phyloP scores from a whole-genome alignment of 2,329 filamentous ascomycete genomes.

The Fusarium chlamydosporum region DNA sequence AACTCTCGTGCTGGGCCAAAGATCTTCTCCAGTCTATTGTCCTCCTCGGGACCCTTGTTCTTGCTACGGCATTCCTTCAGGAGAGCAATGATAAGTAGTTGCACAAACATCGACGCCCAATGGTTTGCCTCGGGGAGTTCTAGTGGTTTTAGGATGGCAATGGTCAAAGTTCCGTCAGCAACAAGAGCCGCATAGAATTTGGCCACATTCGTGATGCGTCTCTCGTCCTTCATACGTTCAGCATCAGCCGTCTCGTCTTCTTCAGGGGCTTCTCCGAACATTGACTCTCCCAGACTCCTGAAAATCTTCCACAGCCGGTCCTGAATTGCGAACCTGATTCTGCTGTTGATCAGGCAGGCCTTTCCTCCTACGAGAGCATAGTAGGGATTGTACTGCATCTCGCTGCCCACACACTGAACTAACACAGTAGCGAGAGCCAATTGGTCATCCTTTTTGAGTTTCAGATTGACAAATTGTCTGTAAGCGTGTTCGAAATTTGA shows the following conservation, averaged over 20 bases:
- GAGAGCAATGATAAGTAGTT: constrained; percentile 82
- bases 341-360: constrained; percentile 77
- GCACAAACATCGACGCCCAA: constrained; percentile 83
- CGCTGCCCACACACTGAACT: constrained; percentile 86
- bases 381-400: constrained; percentile 90
- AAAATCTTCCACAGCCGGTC: constrained; percentile 90
- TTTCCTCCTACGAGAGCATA: constrained; percentile 88
- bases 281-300: constrained; percentile 84
- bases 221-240: constrained; percentile 63
- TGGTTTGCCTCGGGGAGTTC: constrained; percentile 83
- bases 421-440: constrained; percentile 89
- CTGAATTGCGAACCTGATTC: constrained; percentile 86
- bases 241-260: constrained; percentile 67
- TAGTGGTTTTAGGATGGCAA: constrained; percentile 74
- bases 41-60: constrained; percentile 63
- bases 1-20: constrained; percentile 75
- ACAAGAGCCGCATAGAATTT: constrained; percentile 69
- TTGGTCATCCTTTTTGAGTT: constrained; percentile 87
- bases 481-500: constrained; percentile 88
- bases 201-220: constrained; percentile 66
- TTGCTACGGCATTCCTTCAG: constrained; percentile 73
- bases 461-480: constrained; percentile 82
- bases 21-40: constrained; percentile 72
- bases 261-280: constrained; percentile 75
- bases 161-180: constrained; percentile 60